Conservation (phyloP, 208 protist species). For the Trypanosoma lewisi region DNA sequence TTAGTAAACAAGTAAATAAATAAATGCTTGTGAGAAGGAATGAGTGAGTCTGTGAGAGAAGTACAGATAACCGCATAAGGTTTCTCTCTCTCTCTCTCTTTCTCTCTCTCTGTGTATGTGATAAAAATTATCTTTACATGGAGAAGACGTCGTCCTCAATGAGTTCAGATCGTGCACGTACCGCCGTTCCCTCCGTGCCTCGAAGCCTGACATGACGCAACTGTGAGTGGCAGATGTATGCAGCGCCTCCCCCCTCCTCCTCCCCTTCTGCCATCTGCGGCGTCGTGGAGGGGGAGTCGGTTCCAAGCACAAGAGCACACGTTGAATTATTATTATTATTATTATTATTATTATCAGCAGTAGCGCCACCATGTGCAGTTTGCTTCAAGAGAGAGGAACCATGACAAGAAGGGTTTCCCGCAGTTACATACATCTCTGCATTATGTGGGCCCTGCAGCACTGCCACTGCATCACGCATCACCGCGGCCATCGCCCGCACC, state of each 20-base stretch:
- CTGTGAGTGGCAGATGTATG: background rate
- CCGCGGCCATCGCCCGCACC: conserved; percentile 9
- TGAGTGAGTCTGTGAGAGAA: too few species aligned
- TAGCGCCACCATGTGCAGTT: background rate
- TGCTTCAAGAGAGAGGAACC: background rate
- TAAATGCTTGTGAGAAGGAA: too few species aligned
- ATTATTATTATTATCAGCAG: background rate
- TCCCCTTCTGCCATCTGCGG: background rate
- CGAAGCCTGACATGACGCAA: background rate
- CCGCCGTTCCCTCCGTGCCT: background rate
- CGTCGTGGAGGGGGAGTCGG: background rate
- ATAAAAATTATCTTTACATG: conserved; percentile 10
- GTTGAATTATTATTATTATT: too few species aligned
- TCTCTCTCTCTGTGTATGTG: background rate
- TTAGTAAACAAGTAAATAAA: background rate
- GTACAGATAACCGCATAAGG: too few species aligned
- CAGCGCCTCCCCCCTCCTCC: background rate
- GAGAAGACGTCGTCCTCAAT: conserved; percentile 32
- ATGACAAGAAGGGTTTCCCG: background rate
- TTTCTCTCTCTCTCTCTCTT: too few species aligned
- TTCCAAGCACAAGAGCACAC: conserved; percentile 5
- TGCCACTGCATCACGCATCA: conserved; percentile 2
- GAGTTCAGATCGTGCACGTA: conserved; percentile 2
- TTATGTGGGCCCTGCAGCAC: background rate
- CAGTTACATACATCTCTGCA: background rate